Evolutionary conservation across 768 basidiomycete genomes (phyloP).

Genomic region (Phlegmacium glaucopus): DNA sequence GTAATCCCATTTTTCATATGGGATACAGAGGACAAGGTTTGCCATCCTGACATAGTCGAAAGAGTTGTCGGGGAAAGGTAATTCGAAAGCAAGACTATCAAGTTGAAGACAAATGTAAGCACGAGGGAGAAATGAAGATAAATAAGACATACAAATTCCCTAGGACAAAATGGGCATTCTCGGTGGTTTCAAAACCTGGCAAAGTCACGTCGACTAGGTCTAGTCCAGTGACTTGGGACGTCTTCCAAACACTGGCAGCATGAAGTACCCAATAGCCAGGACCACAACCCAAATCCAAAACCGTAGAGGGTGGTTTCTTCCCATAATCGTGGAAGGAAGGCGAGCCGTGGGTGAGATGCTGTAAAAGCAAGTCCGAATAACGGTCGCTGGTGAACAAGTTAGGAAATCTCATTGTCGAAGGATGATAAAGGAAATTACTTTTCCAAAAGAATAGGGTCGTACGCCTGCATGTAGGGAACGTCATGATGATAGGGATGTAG

Average conservation of each 20-base stretch:
- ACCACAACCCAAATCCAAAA: conserved; percentile 79
- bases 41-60: conserved; percentile 79
- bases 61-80: conserved; percentile 59
- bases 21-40: conserved; percentile 60
- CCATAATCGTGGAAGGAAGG: conserved; percentile 61
- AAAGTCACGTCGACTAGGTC: conserved; percentile 54
- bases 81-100: conserved; percentile 46
- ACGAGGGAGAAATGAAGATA: background rate
- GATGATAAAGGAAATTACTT: conserved; percentile 41
- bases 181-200: conserved; percentile 31
- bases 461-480: conserved; percentile 66
- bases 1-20: conserved; percentile 53
- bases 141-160: conserved; percentile 62
- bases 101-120: conserved; percentile 1
- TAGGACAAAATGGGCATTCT: conserved; percentile 51
- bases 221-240: conserved; percentile 57
- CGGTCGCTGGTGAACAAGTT: conserved; percentile 47
- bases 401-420: conserved; percentile 1
- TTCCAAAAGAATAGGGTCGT: conserved; percentile 52
- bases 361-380: conserved; percentile 51
- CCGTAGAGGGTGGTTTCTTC: conserved; percentile 44
- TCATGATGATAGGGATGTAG: conserved; percentile 50
- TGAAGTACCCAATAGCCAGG: conserved; percentile 64
- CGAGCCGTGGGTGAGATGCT: conserved; percentile 49
- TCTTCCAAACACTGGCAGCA: conserved; percentile 61